These are phyloP conservation scores for Metschnikowia proteae DNA, from an alignment of 805 yeast genomes.

Conservation along the genomic window DNA sequence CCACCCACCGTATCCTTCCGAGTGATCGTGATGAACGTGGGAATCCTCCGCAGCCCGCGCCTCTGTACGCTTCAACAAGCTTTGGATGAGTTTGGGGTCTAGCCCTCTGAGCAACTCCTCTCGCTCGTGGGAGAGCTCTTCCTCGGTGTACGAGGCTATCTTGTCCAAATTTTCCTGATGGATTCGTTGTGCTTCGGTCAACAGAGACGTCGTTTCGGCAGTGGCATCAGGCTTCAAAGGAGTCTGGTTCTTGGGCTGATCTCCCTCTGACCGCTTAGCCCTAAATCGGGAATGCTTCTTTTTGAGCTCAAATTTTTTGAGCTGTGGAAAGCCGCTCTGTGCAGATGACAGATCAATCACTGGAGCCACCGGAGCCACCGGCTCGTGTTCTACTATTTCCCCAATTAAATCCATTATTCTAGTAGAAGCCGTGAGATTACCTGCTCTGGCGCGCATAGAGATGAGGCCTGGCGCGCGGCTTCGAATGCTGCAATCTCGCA, in stretches of 20 bases:
- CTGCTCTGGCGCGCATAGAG: neutral
- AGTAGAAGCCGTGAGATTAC: neutral
- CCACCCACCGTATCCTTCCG: conserved; percentile 42
- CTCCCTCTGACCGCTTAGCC: neutral
- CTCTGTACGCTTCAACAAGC: conserved; percentile 55
- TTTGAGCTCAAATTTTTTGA: conserved; percentile 27
- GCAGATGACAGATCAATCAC: conserved; percentile 11
- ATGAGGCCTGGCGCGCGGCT: neutral
- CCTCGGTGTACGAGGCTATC: conserved; percentile 58
- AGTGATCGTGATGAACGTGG: conserved; percentile 29
- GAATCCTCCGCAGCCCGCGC: conserved; percentile 34
- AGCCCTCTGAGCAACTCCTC: conserved; percentile 63
- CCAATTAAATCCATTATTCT: conserved; percentile 60
- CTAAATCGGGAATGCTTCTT: conserved; percentile 12
- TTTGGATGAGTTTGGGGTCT: conserved; percentile 64
- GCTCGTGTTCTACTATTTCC: conserved; percentile 66
- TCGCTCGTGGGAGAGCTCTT: conserved; percentile 60
- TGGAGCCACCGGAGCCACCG: conserved; percentile 27
- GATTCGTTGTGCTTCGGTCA: conserved; percentile 65
- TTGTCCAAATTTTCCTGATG: conserved; percentile 70
- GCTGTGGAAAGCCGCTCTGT: conserved; percentile 35
- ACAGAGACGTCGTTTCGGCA: neutral
- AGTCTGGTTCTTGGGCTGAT: neutral
- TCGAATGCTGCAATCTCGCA: conserved; percentile 4
- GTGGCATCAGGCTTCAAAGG: too few relatives aligned